Evolutionary conservation across 352 stramenopile species (phyloP).

Genomic region (Plasmopara viticola): DNA sequence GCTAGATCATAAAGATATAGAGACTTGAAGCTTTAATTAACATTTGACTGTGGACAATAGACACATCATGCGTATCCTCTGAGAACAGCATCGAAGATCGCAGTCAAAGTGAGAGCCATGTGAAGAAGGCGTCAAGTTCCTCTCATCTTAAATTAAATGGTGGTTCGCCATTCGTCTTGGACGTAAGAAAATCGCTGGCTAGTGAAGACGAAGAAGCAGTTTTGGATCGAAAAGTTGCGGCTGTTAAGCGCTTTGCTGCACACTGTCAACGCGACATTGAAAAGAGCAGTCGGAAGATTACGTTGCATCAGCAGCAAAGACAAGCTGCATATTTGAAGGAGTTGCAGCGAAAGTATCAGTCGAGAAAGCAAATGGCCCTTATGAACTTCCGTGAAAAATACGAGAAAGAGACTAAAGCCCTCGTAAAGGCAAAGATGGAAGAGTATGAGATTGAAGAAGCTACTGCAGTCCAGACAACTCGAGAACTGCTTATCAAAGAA

Average conservation of each 20-base stretch:
- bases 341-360: conserved; percentile 56
- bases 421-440: conserved; percentile 38
- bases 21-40: neutral
- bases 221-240: conserved; percentile 25
- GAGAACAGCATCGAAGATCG: conserved; percentile 15
- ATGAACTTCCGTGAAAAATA: conserved; percentile 40
- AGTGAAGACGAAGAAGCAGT: conserved; percentile 23
- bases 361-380: conserved; percentile 49
- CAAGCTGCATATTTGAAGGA: conserved; percentile 40
- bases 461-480: conserved; percentile 22
- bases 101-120: neutral
- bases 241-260: conserved; percentile 30
- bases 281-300: conserved; percentile 19
- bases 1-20: neutral
- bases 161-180: conserved; percentile 1
- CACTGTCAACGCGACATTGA: conserved; percentile 37
- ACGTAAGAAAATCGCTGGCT: conserved; percentile 1
- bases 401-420: conserved; percentile 44
- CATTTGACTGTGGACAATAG: conserved; percentile 1
- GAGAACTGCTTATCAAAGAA: conserved; percentile 25
- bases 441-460: conserved; percentile 40
- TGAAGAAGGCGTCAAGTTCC: conserved; percentile 1
- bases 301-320: conserved; percentile 29
- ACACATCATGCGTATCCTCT: conserved; percentile 18
- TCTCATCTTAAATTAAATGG: conserved; percentile 15